Conservation (phyloP, 257 asterid species). For the Solanum raphanifolium region DNA sequence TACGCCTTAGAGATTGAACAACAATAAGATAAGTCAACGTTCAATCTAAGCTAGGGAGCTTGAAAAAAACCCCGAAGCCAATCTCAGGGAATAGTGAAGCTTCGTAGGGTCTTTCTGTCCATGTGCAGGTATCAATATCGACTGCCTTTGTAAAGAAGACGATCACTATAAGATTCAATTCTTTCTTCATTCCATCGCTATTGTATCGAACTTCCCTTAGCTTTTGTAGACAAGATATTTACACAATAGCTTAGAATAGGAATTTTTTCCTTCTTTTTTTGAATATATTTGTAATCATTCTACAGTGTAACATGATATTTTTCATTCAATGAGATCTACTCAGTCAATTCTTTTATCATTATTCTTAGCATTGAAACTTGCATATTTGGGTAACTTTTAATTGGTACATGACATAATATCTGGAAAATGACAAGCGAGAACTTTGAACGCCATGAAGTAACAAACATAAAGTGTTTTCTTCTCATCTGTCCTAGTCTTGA, state of each 20-base stretch:
- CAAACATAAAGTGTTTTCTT: background rate
- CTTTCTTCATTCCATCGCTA: background rate
- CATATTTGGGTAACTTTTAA: background rate
- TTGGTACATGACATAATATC: background rate
- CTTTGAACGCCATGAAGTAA: background rate
- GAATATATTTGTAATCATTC: background rate
- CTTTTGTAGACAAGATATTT: background rate
- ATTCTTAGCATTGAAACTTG: background rate
- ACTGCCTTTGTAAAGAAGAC: background rate
- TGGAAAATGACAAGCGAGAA: background rate
- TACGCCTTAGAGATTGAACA: background rate
- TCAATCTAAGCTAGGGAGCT: background rate
- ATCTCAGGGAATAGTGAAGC: background rate
- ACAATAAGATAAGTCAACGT: background rate
- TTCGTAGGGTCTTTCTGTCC: background rate
- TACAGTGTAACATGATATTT: background rate
- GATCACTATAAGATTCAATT: background rate
- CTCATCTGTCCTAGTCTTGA: background rate
- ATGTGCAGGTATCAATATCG: background rate
- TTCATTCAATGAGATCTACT: background rate
- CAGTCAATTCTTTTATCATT: background rate
- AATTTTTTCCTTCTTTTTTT: background rate
- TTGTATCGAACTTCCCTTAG: background rate
- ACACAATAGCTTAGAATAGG: background rate
- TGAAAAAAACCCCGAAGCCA: background rate